Conservation (phyloP, 768 basidiomycete species). For the Cystofilobasidium macerans region DNA sequence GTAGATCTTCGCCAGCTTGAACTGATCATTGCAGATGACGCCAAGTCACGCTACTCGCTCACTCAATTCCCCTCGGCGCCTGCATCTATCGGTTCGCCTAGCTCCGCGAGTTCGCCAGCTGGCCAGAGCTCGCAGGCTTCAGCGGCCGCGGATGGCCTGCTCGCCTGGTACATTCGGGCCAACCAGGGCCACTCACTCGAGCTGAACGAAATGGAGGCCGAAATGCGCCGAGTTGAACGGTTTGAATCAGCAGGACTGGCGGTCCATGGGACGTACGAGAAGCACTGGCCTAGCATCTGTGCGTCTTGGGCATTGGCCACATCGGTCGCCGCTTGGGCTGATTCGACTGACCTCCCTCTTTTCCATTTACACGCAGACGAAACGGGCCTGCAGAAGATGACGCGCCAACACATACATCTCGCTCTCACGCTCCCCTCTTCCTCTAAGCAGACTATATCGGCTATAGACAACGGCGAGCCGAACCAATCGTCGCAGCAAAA, state of each 20-base stretch:
- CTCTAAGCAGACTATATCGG: background rate
- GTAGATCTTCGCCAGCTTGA: slow-evolving; percentile 12
- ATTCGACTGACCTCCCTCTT: no score
- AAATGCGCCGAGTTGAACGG: background rate
- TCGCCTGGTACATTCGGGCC: slow-evolving; percentile 17
- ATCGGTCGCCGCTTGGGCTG: no score
- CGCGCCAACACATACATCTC: slow-evolving; percentile 21
- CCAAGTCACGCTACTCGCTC: slow-evolving; percentile 1
- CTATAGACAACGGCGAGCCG: background rate
- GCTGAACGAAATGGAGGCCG: slow-evolving; percentile 2
- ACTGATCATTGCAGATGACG: background rate
- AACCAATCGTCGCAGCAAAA: background rate
- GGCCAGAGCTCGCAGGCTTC: no score
- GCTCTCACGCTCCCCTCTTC: slow-evolving; percentile 10
- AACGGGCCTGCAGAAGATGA: slow-evolving; percentile 15
- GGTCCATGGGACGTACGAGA: slow-evolving; percentile 16
- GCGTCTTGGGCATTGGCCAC: no score
- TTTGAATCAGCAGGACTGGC: slow-evolving; percentile 11
- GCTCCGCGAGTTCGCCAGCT: no score
- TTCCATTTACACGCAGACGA: background rate
- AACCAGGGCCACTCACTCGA: slow-evolving; percentile 22
- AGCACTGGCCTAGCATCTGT: slow-evolving; percentile 16
- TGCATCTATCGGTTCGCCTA: background rate
- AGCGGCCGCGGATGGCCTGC: background rate
- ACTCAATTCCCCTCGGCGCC: background rate